A percentile compares a stretch with the other conserved stretches of the same genome.
Conservation (phyloP, 2,329 filamentous ascomycete species). For the Xylaria hypoxylon region DNA sequence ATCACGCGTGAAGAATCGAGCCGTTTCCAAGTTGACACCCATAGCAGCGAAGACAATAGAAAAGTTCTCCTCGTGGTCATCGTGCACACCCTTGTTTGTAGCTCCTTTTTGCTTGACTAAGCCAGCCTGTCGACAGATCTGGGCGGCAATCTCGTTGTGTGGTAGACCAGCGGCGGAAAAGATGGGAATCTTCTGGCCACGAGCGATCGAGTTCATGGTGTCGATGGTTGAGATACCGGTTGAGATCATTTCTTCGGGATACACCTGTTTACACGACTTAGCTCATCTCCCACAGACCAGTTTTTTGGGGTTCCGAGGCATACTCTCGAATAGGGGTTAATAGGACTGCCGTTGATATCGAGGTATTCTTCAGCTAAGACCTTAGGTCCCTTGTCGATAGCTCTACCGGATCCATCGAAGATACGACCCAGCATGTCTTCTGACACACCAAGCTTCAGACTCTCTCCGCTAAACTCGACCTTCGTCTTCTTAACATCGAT, state of each 20-base stretch:
- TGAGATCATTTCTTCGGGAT: conserved; percentile 99
- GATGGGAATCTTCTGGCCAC: conserved; percentile 99
- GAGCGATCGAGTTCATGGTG: conserved; percentile 97
- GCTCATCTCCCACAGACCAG: conserved; percentile 35
- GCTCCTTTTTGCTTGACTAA: conserved; percentile 82
- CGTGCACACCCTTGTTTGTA: conserved; percentile 93
- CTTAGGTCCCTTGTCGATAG: conserved; percentile 99
- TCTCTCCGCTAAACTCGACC: conserved; percentile 97
- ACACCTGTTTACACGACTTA: conserved; percentile 70
- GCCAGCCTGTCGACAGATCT: conserved; percentile 97
- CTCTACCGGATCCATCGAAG: conserved; percentile 96
- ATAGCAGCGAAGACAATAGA: conserved; percentile 99
- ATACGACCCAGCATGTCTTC: conserved; percentile 99
- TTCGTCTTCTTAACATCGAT: conserved; percentile 99
- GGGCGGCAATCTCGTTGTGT: conserved; percentile 98
- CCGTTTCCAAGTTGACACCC: conserved; percentile 99
- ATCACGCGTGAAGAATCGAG: conserved; percentile 97
- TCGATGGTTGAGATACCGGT: conserved; percentile 99
- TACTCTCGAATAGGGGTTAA: conserved; percentile 98
- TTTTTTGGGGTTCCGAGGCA: conserved; percentile 47
- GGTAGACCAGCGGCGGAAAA: conserved; percentile 98
- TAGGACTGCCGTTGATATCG: conserved; percentile 98
- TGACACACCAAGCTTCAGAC: conserved; percentile 97
- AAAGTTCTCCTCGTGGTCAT: conserved; percentile 99
- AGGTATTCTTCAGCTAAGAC: conserved; percentile 97